Evolutionary conservation across 495 filamentous ascomycete species (phyloP).

Genomic region (Daldinia vernicosa): DNA sequence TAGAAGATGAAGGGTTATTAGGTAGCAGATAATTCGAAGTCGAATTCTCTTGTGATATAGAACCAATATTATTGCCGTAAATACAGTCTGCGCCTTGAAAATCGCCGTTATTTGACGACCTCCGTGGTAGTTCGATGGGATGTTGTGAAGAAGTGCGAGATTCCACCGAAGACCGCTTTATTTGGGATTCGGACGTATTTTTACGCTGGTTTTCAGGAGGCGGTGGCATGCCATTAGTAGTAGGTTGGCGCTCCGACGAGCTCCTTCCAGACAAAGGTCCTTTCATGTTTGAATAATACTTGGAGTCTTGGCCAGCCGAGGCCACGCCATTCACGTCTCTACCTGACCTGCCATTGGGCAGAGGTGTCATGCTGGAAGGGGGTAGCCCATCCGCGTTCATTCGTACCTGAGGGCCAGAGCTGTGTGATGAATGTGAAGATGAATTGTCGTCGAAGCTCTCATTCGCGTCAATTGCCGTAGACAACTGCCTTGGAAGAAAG

Average conservation of each 20-base stretch:
- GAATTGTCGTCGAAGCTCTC: conserved; percentile 51
- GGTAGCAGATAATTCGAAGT: conserved; percentile 27
- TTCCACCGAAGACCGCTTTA: conserved; percentile 43
- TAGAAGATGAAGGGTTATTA: conserved; percentile 49
- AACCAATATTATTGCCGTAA: conserved; percentile 23
- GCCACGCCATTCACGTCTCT: conserved; percentile 39
- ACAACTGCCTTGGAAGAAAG: conserved; percentile 31
- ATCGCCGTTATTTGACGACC: conserved; percentile 46
- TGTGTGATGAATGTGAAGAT: conserved; percentile 49
- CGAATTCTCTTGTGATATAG: conserved; percentile 22
- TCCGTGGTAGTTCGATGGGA: conserved; percentile 48
- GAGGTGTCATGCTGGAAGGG: conserved; percentile 47
- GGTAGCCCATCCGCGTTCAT: conserved; percentile 50
- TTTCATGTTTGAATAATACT: conserved; percentile 30
- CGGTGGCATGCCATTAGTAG: conserved; percentile 21
- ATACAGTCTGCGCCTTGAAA: conserved; percentile 44
- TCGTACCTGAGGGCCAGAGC: conserved; percentile 46
- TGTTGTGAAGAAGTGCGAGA: conserved; percentile 47
- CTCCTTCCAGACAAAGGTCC: conserved; percentile 25
- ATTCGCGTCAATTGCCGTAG: conserved; percentile 47
- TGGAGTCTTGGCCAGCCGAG: conserved; percentile 21
- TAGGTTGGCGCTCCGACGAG: conserved; percentile 32
- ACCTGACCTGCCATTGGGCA: conserved; percentile 50
- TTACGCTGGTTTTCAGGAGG: conserved; percentile 35
- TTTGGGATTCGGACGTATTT: conserved; percentile 37